Percentiles rank a stretch among this genome's conserved stretches.
phyloP scores from a whole-genome alignment of 768 basidiomycete species.

The Amanita jacksonii region DNA sequence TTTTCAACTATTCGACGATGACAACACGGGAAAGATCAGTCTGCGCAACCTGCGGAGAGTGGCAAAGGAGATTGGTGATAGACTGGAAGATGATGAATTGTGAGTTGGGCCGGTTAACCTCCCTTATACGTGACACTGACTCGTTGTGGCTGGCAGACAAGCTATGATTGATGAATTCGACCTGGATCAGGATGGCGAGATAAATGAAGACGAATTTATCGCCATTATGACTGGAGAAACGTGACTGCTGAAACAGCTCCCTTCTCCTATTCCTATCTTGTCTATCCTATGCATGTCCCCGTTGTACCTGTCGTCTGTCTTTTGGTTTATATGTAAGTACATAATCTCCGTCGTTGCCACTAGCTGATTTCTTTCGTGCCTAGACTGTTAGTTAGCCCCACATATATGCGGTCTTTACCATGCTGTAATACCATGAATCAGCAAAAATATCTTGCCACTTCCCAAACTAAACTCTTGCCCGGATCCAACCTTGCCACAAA shows the following conservation, averaged over 20 bases:
- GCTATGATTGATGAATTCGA: constrained; percentile 99
- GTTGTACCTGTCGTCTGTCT: neutral
- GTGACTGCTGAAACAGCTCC: constrained; percentile 21
- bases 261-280: constrained; percentile 3
- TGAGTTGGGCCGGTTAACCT: constrained; percentile 35
- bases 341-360: neutral
- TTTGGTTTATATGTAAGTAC: constrained; percentile 1
- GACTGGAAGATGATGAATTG: constrained; percentile 94
- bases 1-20: constrained; percentile 95
- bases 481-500: too few species aligned
- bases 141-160: constrained; percentile 47
- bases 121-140: neutral
- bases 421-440: constrained; percentile 5
- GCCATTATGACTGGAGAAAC: constrained; percentile 95
- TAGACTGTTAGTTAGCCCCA: constrained; percentile 3
- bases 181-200: constrained; percentile 96
- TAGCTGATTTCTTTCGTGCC: neutral
- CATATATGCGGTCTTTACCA: constrained; percentile 1
- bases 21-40: constrained; percentile 89
- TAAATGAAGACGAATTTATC: constrained; percentile 93
- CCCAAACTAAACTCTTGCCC: too few species aligned
- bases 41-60: constrained; percentile 86
- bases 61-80: constrained; percentile 94
- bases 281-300: too few species aligned
- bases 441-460: neutral